Conservation (phyloP, 2,329 filamentous ascomycete genomes). For the Beauveria sp. region DNA sequence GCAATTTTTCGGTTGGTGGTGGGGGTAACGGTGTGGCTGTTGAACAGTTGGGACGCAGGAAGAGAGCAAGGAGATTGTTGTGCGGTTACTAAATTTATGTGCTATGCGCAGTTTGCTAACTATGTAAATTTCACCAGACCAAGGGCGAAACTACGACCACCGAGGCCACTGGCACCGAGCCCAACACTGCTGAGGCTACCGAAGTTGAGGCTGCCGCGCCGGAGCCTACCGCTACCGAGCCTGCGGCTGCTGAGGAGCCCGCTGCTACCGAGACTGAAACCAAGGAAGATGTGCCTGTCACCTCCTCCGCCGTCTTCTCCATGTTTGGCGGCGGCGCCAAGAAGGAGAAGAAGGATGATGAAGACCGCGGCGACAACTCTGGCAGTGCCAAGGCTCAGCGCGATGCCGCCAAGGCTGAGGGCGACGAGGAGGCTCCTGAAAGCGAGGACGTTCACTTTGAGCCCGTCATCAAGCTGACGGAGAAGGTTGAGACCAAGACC, state of each 20-base stretch:
- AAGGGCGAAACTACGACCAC: constrained; percentile 5
- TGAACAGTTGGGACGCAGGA: neutral
- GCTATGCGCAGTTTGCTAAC: neutral
- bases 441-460: constrained; percentile 95
- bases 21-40: neutral
- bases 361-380: constrained; percentile 78
- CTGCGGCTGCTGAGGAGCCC: neutral
- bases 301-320: constrained; percentile 71
- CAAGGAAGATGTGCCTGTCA: constrained; percentile 35
- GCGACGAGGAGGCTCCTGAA: constrained; percentile 71
- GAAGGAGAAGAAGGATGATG: constrained; percentile 89
- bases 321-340: constrained; percentile 98
- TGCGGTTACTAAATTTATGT: neutral
- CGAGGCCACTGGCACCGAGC: neutral
- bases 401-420: constrained; percentile 50
- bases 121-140: neutral
- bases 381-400: constrained; percentile 79
- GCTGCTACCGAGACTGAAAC: constrained; percentile 15
- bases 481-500: constrained; percentile 95
- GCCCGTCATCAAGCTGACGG: constrained; percentile 89
- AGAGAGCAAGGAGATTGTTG: neutral
- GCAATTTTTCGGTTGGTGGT: neutral
- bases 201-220: constrained; percentile 15
- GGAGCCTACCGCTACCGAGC: neutral
- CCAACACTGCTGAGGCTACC: constrained; percentile 5